These are phyloP conservation scores for Hymenoscyphus scutula DNA, from an alignment of 2,329 filamentous ascomycete species.

Conservation along the genomic window DNA sequence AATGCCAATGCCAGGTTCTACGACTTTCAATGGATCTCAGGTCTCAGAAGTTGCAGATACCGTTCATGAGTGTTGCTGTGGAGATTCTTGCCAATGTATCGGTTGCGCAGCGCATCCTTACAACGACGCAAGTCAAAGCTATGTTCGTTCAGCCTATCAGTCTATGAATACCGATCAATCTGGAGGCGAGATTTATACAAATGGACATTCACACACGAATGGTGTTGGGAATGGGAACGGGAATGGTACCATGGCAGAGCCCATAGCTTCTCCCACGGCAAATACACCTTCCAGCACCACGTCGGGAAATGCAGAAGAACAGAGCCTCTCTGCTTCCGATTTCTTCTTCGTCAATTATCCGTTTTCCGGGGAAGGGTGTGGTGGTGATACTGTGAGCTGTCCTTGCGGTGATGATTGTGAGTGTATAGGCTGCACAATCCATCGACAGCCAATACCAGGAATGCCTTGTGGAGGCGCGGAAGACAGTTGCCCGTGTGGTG, in stretches of 20 bases:
- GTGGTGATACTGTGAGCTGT: constrained; percentile 50
- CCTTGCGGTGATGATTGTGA: constrained; percentile 59
- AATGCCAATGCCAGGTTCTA: constrained; percentile 26
- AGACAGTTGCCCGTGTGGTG: constrained; percentile 54
- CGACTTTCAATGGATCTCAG: constrained; percentile 35
- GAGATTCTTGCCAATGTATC: constrained; percentile 64
- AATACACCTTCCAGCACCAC: constrained; percentile 33
- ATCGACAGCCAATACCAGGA: constrained; percentile 37
- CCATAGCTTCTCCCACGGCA: constrained; percentile 28
- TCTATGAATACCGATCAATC: constrained; percentile 27
- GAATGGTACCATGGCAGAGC: constrained; percentile 10
- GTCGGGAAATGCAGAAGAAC: constrained; percentile 44
- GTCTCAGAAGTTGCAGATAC: constrained; percentile 36
- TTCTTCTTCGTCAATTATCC: constrained; percentile 60
- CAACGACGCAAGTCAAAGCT: constrained; percentile 59
- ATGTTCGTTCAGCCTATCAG: constrained; percentile 48
- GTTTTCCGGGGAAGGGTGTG: constrained; percentile 45
- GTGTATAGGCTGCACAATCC: constrained; percentile 57
- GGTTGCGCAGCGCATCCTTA: constrained; percentile 68
- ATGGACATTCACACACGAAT: constrained; percentile 9
- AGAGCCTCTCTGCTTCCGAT: constrained; percentile 46
- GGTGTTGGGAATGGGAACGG: constrained; percentile 11
- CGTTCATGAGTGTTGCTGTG: constrained; percentile 57
- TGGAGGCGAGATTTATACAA: constrained; percentile 22
- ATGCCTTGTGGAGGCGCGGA: constrained; percentile 41